phyloP scores from a whole-genome alignment of 176 grass and related monocot genomes.

The Oryza australiensis region DNA sequence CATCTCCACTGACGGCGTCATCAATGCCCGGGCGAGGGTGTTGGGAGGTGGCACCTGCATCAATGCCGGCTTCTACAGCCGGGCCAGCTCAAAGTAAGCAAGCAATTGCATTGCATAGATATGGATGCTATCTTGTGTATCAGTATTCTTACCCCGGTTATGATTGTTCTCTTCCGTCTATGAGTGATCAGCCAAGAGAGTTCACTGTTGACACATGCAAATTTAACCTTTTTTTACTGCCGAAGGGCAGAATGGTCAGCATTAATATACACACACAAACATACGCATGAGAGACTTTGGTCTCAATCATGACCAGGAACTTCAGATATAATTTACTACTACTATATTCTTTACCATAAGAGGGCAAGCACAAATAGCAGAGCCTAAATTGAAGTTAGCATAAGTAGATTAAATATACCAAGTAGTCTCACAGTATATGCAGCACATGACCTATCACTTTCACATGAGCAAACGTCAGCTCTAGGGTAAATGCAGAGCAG shows the following conservation, averaged over 20 bases:
- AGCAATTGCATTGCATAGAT: not conserved
- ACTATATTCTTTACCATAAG: not conserved
- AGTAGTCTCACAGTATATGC: conserved; percentile 15
- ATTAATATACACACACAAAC: not conserved
- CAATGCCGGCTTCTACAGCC: conserved; percentile 89
- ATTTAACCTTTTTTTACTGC: not conserved
- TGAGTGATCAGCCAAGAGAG: not conserved
- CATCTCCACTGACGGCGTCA: conserved; percentile 84
- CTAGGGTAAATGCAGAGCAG: conserved; percentile 30
- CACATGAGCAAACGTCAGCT: conserved; percentile 6
- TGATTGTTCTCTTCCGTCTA: conserved; percentile 2
- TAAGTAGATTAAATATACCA: not conserved
- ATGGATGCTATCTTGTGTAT: not conserved
- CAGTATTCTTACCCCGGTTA: not conserved
- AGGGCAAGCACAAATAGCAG: conserved; percentile 8
- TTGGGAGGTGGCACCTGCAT: conserved; percentile 83
- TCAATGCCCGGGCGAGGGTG: conserved; percentile 76
- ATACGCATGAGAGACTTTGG: not conserved
- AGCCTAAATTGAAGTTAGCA: conserved; percentile 18
- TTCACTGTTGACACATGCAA: not conserved
- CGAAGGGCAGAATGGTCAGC: not conserved
- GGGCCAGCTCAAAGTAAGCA: conserved; percentile 72
- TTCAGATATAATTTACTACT: not conserved
- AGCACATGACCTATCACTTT: conserved; percentile 16
- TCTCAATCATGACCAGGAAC: not conserved